These are phyloP conservation scores for Anacardium occidentale DNA, from an alignment of 345 rosid species.

Conservation along the genomic window DNA sequence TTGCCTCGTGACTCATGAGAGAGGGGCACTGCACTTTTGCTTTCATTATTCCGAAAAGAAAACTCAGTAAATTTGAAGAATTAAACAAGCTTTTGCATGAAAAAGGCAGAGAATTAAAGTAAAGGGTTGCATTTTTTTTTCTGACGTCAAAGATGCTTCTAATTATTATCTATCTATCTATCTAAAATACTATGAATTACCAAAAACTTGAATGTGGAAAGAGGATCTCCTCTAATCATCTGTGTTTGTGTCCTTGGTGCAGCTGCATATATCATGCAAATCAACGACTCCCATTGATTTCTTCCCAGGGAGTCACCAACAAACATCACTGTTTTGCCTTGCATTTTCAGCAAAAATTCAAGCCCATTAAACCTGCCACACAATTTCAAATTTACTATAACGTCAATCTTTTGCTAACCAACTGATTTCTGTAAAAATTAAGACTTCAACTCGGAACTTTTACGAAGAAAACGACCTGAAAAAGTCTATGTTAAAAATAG, in stretches of 20 bases:
- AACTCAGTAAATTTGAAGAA: neutral
- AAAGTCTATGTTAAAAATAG: no score
- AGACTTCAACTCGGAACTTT: no score
- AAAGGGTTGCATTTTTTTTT: neutral
- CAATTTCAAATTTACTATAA: neutral
- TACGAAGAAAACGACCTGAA: no score
- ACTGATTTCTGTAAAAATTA: no score
- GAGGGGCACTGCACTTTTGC: neutral
- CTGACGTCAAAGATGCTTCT: neutral
- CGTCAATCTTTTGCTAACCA: no score
- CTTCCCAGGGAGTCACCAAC: constrained; percentile 92
- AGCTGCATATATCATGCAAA: constrained; percentile 65
- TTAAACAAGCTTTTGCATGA: neutral
- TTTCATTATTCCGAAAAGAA: constrained; percentile 5
- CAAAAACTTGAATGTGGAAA: constrained; percentile 73
- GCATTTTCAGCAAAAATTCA: constrained; percentile 64
- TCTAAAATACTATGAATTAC: constrained; percentile 28
- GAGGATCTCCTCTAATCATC: constrained; percentile 63
- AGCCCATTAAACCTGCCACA: constrained; percentile 64
- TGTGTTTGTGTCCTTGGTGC: constrained; percentile 53
- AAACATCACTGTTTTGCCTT: constrained; percentile 74
- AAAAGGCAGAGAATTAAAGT: neutral
- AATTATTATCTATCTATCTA: no score
- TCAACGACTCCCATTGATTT: constrained; percentile 92
- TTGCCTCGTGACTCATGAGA: neutral